Evolutionary conservation across 2,329 filamentous ascomycete genomes (phyloP).

Genomic region (Rhinocladiella mackenziei): DNA sequence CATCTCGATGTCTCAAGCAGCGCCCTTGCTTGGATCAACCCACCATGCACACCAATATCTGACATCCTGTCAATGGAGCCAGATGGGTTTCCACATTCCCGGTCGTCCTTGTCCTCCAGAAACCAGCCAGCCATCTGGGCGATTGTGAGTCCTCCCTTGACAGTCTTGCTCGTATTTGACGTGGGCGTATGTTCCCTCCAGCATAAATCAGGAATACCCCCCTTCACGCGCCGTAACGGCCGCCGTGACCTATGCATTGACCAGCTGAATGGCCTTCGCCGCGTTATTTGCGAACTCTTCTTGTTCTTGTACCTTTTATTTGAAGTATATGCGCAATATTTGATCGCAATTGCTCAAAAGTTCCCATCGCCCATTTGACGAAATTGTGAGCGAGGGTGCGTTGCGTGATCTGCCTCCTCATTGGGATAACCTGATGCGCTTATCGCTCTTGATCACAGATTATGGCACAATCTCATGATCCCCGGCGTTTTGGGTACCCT

Average conservation of each 20-base stretch:
- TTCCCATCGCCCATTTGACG: too few species aligned
- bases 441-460: too few species aligned
- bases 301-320: too few species aligned
- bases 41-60: constrained; percentile 6
- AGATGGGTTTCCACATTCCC: constrained; percentile 9
- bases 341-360: too few species aligned
- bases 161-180: constrained; percentile 3
- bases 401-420: too few species aligned
- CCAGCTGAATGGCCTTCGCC: too few species aligned
- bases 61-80: constrained; percentile 10
- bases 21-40: constrained; percentile 9
- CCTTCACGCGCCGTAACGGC: not conserved
- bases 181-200: not conserved
- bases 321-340: too few species aligned
- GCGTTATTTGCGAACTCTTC: too few species aligned
- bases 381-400: too few species aligned
- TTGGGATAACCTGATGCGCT: too few species aligned
- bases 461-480: not conserved
- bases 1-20: constrained; percentile 4
- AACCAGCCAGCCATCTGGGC: not conserved
- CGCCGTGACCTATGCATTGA: constrained; percentile 5
- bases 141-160: constrained; percentile 1
- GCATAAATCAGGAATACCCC: constrained; percentile 19
- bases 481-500: not conserved
- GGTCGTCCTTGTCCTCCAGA: not conserved